Conservation (phyloP, 495 filamentous ascomycete genomes). For the Pyrenopolyporus hunteri region DNA sequence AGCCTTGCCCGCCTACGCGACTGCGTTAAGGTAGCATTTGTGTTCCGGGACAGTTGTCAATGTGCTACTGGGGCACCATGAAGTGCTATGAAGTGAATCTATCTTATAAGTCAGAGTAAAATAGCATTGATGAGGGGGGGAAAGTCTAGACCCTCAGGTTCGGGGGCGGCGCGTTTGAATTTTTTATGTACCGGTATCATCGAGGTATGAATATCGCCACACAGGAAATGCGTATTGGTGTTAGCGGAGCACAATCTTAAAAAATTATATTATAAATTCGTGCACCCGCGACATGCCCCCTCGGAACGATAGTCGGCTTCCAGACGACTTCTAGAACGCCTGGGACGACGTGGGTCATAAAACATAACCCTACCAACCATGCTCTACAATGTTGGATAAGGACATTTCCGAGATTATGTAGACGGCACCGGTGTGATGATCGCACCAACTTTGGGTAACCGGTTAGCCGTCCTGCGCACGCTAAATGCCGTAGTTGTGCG, state of each 20-base stretch:
- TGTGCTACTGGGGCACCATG: conserved; percentile 15
- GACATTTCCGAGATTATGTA: neutral
- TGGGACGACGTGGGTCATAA: conserved; percentile 21
- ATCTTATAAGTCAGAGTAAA: conserved; percentile 1
- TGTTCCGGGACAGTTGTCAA: conserved; percentile 15
- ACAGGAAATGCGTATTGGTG: too few species aligned
- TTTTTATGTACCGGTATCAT: conserved; percentile 8
- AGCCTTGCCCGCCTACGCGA: neutral
- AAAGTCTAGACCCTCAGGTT: conserved; percentile 8
- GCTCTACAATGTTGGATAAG: neutral
- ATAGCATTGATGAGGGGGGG: conserved; percentile 7
- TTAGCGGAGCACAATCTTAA: neutral
- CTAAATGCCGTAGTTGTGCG: conserved; percentile 13
- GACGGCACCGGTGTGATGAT: neutral
- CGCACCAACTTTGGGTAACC: conserved; percentile 22
- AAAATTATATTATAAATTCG: neutral
- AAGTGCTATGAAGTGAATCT: conserved; percentile 14
- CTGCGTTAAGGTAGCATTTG: conserved; percentile 22
- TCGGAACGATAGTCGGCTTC: conserved; percentile 2
- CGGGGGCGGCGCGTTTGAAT: neutral
- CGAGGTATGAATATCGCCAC: neutral
- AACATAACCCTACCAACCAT: neutral
- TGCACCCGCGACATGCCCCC: neutral
- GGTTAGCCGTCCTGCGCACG: conserved; percentile 3
- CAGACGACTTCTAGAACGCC: conserved; percentile 28